Base-by-base conservation (phyloP, 169 alveolate species). In the Eimeria acervulina region DNA sequence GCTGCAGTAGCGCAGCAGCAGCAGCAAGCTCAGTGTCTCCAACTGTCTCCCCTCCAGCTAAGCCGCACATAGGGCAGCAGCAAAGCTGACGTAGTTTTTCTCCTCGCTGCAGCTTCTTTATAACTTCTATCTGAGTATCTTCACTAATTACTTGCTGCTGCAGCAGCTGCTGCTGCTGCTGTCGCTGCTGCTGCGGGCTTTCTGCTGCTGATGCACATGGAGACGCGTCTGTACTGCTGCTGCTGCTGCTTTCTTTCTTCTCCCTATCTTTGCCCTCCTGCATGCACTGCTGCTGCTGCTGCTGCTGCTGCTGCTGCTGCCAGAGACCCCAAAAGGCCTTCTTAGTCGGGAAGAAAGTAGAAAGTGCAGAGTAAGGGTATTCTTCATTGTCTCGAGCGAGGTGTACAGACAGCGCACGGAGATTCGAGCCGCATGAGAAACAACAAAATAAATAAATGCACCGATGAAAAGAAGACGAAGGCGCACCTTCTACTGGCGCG, bases 401-500 rank as follows among this genome's bases (percentile, higher is more conserved):
- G 63, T 90, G 95, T n/a, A 61, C 68, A n/a, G 87, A 78, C 44
- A 90, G 31, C 84, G 76, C 81, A n/a, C 70, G 59, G 88, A 70
- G 68, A 44, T n/a, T 17, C 33, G 44, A 13, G 55, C 95, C 88
- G 72, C 95, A 90, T 2, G 72, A 78, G 59, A 90, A 40, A 70
- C 95, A 90, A 31, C 95, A 76, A 51, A 90, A 90, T 19, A 90
- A n/a, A 44, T 31, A 55, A 31, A 90, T 84, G 13, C 85, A 40
- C n/a, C 95, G 85, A 52, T 90, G 95, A 31, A 90, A 90, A n/a
- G 95, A 76, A 36, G 68, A 72, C 51, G 70, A 74, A 26, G 72
- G 55, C 13, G 44, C 68, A 33, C 42, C 95, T n/a, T 88, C 94
- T 31, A 68, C 88, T 1, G 95, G 95, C 47, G 95, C 95, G 95